Evolutionary conservation across 2,329 filamentous ascomycete species (phyloP), one percentile per base, ranked within the genome.

Genomic region (Hypoxylon sp.): DNA sequence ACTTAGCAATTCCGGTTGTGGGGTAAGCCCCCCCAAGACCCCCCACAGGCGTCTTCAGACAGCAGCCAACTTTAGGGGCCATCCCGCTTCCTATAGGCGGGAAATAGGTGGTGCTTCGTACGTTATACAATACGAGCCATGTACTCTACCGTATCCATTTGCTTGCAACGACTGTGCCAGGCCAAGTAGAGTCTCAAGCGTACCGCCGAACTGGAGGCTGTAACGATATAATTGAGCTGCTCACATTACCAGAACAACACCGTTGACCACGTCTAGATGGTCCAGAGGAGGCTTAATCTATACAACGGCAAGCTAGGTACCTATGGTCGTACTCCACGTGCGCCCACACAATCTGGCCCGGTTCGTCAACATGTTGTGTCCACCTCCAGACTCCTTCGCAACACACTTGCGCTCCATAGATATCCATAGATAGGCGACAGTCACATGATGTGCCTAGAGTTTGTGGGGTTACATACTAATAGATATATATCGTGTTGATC

Each of bases 271-370:
- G n/a, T 53, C 13, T 47, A 55, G 26, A 56, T 48, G 49, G 11
- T 51, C 15, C 22, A 22, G 37, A 39, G 7, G 19, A 30, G 24
- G 2, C 6, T 20, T 19, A 24, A 50, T 32, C 44, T 48, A 48
- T 30, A n/a, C 24, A 15, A 46, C 50, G 6, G 13, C 49, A 50
- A 28, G 37, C 46, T 30, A 50, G 30, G 56, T 62, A 41, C 65
- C 65, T 66, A 66, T 68, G 19, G 59, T 51, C 44, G 39, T 28
- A 55, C 55, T 56, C 62, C 65, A 68, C 65, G 63, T 66, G 53
- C 62, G 11, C 22, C 49, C 43, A 62, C 52, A 62, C 52, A 59
- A 22, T 43, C 24, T 56, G 20, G 37, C 49, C 46, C n/a, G n/a
- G 7, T 61, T 37, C 39, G 59, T 26, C 30, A 47, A 28, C 48